A percentile compares a stretch with the other conserved stretches of the same genome.
Evolutionary conservation across 192 early-diverging fungal genomes (phyloP).

Genomic region (Lobosporangium transversale): DNA sequence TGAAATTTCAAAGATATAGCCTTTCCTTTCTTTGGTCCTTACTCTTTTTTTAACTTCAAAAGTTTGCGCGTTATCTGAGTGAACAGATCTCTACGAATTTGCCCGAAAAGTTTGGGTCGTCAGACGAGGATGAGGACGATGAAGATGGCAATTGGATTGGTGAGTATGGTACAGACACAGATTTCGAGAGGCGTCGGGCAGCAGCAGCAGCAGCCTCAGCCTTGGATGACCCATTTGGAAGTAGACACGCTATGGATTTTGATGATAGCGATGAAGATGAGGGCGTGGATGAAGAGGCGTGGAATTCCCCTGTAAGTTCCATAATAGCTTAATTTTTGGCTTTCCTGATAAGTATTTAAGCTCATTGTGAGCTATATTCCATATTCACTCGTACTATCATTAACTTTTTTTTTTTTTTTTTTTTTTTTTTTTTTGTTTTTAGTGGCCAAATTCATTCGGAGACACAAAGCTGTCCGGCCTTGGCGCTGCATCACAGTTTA

Average conservation of each 20-base stretch:
- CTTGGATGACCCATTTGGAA: conserved; percentile 40
- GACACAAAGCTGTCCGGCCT: conserved; percentile 26
- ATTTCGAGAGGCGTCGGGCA: conserved; percentile 38
- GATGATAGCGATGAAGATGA: conserved; percentile 52
- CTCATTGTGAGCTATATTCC: too few relatives aligned
- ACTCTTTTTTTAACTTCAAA: too few relatives aligned
- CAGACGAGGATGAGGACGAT: conserved; percentile 71
- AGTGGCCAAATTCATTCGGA: conserved; percentile 47
- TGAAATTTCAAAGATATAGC: too few relatives aligned
- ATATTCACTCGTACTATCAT: too few relatives aligned
- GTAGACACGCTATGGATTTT: conserved; percentile 29
- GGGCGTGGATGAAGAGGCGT: conserved; percentile 32
- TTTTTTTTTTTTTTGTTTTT: too few relatives aligned
- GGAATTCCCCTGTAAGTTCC: conserved; percentile 27
- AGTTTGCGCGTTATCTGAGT: conserved; percentile 77
- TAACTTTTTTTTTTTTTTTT: too few relatives aligned
- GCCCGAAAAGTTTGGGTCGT: conserved; percentile 75
- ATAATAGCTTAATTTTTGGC: too few relatives aligned
- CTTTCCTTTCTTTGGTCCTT: too few relatives aligned
- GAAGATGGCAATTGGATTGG: conserved; percentile 64
- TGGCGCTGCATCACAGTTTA: conserved; percentile 28
- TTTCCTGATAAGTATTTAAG: too few relatives aligned
- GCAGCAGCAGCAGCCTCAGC: conserved; percentile 4
- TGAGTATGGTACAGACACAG: conserved; percentile 48
- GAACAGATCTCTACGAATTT: conserved; percentile 77